Base-by-base conservation (phyloP, 2,329 filamentous ascomycete genomes). In the Grosmannia serpens region DNA sequence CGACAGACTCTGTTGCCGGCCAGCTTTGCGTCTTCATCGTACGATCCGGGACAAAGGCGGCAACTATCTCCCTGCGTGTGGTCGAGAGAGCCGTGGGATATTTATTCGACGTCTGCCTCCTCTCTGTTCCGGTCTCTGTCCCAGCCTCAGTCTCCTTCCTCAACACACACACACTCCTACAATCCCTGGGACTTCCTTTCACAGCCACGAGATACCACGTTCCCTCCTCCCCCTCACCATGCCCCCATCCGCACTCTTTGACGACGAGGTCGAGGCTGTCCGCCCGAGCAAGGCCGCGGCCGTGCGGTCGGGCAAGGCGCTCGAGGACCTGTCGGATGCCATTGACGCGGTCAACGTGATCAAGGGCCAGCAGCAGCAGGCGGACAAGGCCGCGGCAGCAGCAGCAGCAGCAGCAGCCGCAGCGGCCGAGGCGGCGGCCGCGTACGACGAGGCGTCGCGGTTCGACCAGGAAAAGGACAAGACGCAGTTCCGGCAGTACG, bases 401-500 rank as follows among this genome's bases (percentile, higher is more conserved):
- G n/a, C n/a, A n/a, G n/a, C n/a, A n/a, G n/a, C n/a, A n/a, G n/a
- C n/a, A n/a, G n/a, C n/a, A n/a, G n/a, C n/a, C 5, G 29, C 38
- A 22, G 33, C 46, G n/a, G 24, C 55, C 4, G 29, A 60, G 44
- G 59, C 52, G 26, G 47, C 58, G 22, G 51, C 55, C 5, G 58
- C 47, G 33, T 67, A 61, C 53, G 57, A 65, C 51, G 63, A 61
- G 7, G 50, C 44, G 38, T 66, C 66, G 38, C 55, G 59, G 49
- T 71, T 71, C 58, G 69, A 71, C 64, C 52, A 63, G 9, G 63
- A 62, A 2, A 72, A 70, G 61, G 69, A 72, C 67, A 70, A 70
- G 64, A 59, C 67, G 0, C 59, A 64, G 47, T 72, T 72, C 62
- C 66, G 91, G 38, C 86, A 94, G 69, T 96, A 92, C 73, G 85